These are phyloP conservation scores for Russula sp. DNA, from an alignment of 768 basidiomycete genomes.

Conservation along the genomic window DNA sequence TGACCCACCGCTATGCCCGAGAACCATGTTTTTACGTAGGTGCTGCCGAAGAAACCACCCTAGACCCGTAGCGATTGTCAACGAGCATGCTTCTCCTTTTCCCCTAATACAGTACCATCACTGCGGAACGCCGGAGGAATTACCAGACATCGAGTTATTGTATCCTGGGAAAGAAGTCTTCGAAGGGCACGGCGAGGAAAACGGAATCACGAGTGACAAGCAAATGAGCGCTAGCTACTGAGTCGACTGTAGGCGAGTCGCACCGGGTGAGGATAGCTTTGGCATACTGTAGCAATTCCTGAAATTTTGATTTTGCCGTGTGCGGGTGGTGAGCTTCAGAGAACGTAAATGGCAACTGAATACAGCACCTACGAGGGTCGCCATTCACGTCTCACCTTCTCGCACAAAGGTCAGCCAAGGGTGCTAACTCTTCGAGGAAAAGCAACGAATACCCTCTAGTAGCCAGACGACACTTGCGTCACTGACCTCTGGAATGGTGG, in stretches of 20 bases:
- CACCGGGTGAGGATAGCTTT: background rate
- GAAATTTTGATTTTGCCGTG: background rate
- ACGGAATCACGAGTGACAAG: background rate
- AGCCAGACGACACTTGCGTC: background rate
- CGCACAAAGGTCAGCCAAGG: background rate
- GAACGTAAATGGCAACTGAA: background rate
- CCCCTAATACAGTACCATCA: background rate
- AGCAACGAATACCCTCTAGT: background rate
- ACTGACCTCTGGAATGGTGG: background rate
- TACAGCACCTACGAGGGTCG: background rate
- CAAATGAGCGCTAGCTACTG: background rate
- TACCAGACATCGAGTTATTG: background rate
- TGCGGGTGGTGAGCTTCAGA: background rate
- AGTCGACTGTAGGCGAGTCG: background rate
- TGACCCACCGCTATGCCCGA: slow-evolving; percentile 11
- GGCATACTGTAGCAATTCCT: background rate
- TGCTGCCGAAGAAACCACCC: background rate
- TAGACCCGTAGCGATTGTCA: slow-evolving; percentile 1
- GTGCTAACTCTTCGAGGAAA: background rate
- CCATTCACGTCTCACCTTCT: slow-evolving; percentile 1
- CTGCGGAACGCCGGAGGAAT: background rate
- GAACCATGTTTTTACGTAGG: background rate
- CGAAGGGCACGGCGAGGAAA: background rate
- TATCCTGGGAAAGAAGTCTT: background rate
- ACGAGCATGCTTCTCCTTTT: background rate